Percentiles rank a stretch among this genome's conserved stretches.
These are phyloP conservation scores for Amniculicola lignicola DNA, from an alignment of 495 filamentous ascomycete species.

Conservation along the genomic window DNA sequence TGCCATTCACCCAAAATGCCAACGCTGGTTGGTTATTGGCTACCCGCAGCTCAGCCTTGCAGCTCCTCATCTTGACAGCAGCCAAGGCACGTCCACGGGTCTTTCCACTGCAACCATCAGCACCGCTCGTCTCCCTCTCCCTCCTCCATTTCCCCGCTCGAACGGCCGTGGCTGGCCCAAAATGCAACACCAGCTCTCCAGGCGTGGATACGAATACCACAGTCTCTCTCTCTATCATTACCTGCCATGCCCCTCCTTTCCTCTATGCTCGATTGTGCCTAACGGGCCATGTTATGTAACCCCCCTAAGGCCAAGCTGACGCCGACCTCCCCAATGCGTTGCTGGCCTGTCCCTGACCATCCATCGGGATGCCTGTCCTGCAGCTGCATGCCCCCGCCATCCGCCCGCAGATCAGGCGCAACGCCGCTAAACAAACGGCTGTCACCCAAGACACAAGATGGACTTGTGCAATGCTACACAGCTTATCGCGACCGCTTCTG, in stretches of 20 bases:
- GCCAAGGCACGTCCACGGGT: not conserved
- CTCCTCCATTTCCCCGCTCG: not conserved
- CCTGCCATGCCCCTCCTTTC: no score
- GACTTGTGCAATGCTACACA: slow-evolving; percentile 22
- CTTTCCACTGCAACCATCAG: not conserved
- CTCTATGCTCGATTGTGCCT: no score
- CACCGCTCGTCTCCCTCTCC: not conserved
- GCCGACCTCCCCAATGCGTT: not conserved
- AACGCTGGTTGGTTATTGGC: not conserved
- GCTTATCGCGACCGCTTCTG: slow-evolving; percentile 3
- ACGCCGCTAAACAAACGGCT: slow-evolving; percentile 22
- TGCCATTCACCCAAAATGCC: not conserved
- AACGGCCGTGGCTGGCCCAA: no score
- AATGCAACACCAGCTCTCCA: no score
- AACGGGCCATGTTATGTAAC: no score
- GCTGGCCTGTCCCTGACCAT: no score
- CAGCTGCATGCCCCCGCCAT: not conserved
- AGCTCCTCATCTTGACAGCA: not conserved
- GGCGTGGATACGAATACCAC: no score
- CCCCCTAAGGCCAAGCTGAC: no score
- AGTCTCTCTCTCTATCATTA: no score
- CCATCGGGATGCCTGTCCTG: no score
- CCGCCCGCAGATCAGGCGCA: not conserved
- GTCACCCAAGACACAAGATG: slow-evolving; percentile 8
- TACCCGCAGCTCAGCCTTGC: slow-evolving; percentile 1